phyloP scores from a whole-genome alignment of 352 stramenopile genomes.

The Phytophthora vignae region DNA sequence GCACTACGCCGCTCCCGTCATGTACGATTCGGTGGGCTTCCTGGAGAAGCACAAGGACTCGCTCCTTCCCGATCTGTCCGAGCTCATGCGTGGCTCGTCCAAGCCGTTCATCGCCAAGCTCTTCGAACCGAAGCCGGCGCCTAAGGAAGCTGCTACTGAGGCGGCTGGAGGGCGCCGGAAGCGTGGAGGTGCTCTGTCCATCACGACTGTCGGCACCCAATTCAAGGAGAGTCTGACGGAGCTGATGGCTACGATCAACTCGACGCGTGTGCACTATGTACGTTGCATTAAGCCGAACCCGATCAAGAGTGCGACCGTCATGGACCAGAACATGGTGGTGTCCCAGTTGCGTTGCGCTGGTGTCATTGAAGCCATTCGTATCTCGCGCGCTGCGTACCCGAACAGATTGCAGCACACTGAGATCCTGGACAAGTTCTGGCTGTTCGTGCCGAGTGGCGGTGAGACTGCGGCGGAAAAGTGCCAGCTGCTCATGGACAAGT shows the following conservation, averaged over 20 bases:
- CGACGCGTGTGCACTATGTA: constrained; percentile 98
- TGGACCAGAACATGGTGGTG: constrained; percentile 95
- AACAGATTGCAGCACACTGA: constrained; percentile 95
- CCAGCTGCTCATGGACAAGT: constrained; percentile 81
- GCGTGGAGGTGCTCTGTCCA: constrained; percentile 64
- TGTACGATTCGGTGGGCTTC: constrained; percentile 94
- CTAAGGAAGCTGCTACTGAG: constrained; percentile 47
- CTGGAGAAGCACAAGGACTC: constrained; percentile 97
- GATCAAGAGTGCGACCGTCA: constrained; percentile 91
- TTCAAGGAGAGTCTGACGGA: constrained; percentile 95
- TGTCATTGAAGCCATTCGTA: constrained; percentile 99
- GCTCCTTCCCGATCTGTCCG: constrained; percentile 94
- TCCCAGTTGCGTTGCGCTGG: constrained; percentile 98
- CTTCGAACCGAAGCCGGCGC: constrained; percentile 72
- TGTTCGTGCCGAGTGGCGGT: constrained; percentile 77
- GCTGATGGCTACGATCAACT: constrained; percentile 96
- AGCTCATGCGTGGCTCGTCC: constrained; percentile 81
- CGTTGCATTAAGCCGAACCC: constrained; percentile 99
- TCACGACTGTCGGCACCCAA: constrained; percentile 86
- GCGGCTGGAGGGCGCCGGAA: constrained; percentile 53
- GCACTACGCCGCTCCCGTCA: constrained; percentile 95
- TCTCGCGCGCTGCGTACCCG: constrained; percentile 98
- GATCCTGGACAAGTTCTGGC: constrained; percentile 84
- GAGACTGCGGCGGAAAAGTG: constrained; percentile 71
- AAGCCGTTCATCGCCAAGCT: constrained; percentile 79